Percentiles rank a stretch among this genome's conserved stretches.
Conservation (phyloP, 2,329 filamentous ascomycete species). For the Paracorniculantispora psalliotae region DNA sequence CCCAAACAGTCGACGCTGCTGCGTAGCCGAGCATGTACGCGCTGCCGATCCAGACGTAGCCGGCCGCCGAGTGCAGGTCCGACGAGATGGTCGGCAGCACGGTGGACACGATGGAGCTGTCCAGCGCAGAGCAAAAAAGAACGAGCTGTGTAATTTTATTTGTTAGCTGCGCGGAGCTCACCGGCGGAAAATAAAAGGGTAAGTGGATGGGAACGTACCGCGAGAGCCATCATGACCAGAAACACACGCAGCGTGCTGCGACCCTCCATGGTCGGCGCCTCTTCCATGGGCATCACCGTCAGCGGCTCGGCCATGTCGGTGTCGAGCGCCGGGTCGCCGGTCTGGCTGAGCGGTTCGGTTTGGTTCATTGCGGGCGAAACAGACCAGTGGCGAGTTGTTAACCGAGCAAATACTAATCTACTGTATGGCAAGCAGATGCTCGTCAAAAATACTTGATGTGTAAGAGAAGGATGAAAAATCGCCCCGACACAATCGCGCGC, state of each 20-base stretch:
- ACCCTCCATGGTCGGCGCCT: conserved; percentile 1
- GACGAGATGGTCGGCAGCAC: conserved; percentile 48
- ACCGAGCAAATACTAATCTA: no score
- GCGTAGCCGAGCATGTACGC: conserved; percentile 64
- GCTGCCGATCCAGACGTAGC: conserved; percentile 67
- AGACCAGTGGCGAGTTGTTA: no score
- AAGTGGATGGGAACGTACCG: not conserved
- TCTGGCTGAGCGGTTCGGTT: not conserved
- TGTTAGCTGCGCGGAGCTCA: no score
- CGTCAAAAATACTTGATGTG: no score
- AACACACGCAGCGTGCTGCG: conserved; percentile 6
- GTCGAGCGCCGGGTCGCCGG: not conserved
- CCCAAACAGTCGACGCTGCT: conserved; percentile 60
- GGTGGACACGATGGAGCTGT: conserved; percentile 13
- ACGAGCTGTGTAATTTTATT: conserved; percentile 7
- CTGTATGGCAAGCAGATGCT: no score
- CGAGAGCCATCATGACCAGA: conserved; percentile 5
- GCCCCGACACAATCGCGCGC: no score
- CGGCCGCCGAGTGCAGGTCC: conserved; percentile 55
- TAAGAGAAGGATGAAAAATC: no score
- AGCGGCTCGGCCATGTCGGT: not conserved
- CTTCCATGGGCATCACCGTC: not conserved
- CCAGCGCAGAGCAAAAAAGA: conserved; percentile 12
- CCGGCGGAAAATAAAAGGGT: no score
- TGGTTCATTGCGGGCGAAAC: not conserved